These are phyloP conservation scores for Coleophoma eucalyptorum DNA, from an alignment of 2,329 filamentous ascomycete species.

Conservation along the genomic window DNA sequence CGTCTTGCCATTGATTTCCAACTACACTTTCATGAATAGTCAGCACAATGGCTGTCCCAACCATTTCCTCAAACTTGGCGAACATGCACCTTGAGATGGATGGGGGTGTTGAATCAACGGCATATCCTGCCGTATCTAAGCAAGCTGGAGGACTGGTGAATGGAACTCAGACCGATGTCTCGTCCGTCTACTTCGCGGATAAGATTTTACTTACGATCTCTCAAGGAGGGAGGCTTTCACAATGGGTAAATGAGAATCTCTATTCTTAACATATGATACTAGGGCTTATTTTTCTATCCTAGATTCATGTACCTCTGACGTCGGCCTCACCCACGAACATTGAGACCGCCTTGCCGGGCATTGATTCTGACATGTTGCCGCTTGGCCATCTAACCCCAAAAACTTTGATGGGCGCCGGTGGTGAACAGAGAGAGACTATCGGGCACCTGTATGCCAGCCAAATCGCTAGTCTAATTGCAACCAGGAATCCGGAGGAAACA, in stretches of 20 bases:
- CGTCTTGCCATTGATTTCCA: not conserved
- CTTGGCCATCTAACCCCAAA: conserved; percentile 80
- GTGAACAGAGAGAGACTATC: conserved; percentile 72
- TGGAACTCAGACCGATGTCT: conserved; percentile 67
- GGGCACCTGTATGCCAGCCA: conserved; percentile 89
- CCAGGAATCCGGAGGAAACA: conserved; percentile 62
- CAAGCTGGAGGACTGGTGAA: conserved; percentile 58
- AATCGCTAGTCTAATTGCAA: conserved; percentile 75
- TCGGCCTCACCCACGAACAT: conserved; percentile 56
- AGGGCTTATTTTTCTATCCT: not conserved
- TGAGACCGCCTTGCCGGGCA: conserved; percentile 44
- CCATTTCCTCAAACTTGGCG: conserved; percentile 8
- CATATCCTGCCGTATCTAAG: conserved; percentile 24
- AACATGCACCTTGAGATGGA: conserved; percentile 7
- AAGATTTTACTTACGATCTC: conserved; percentile 88
- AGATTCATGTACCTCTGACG: conserved; percentile 79
- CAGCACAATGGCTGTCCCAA: conserved; percentile 10
- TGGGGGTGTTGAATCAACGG: conserved; percentile 11
- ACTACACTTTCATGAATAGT: too few relatives aligned
- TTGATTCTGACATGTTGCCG: conserved; percentile 52
- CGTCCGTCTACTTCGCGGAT: conserved; percentile 74
- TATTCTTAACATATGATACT: conserved; percentile 6
- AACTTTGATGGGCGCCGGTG: conserved; percentile 81
- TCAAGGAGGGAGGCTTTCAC: conserved; percentile 78
- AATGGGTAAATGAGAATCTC: conserved; percentile 68